Evolutionary conservation across 2,329 filamentous ascomycete genomes (phyloP).

Genomic region (Penicillium sp.): DNA sequence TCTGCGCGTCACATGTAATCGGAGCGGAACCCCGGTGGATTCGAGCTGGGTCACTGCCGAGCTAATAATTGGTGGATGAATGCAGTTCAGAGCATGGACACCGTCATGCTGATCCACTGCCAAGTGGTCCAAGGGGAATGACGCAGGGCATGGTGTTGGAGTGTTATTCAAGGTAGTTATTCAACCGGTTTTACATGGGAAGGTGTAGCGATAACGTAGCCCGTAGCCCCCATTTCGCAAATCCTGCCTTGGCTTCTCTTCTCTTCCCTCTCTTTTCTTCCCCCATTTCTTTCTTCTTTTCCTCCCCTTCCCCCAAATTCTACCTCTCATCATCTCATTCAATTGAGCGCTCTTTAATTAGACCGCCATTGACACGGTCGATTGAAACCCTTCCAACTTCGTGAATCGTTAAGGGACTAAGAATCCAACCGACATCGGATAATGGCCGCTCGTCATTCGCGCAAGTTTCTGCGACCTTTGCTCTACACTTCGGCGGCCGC

Average conservation of each 20-base stretch:
- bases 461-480: conserved; percentile 52
- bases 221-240: conserved; percentile 6
- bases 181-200: conserved; percentile 11
- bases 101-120: conserved; percentile 26
- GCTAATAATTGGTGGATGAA: conserved; percentile 29
- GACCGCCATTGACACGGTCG: background rate
- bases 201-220: conserved; percentile 19
- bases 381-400: conserved; percentile 1
- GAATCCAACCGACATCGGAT: conserved; percentile 5
- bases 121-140: conserved; percentile 16
- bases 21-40: conserved; percentile 18
- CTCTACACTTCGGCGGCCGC: conserved; percentile 56
- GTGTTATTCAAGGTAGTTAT: background rate
- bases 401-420: background rate
- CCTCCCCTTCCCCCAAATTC: background rate
- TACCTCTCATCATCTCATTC: background rate
- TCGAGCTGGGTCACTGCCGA: conserved; percentile 20
- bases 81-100: conserved; percentile 13
- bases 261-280: too few species aligned
- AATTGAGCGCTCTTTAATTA: background rate
- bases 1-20: conserved; percentile 32
- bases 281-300: background rate
- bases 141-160: conserved; percentile 13
- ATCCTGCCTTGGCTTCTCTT: conserved; percentile 10
- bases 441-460: conserved; percentile 41